phyloP scores from a whole-genome alignment of 192 early-diverging fungal genomes.

The Gigaspora rosea region DNA sequence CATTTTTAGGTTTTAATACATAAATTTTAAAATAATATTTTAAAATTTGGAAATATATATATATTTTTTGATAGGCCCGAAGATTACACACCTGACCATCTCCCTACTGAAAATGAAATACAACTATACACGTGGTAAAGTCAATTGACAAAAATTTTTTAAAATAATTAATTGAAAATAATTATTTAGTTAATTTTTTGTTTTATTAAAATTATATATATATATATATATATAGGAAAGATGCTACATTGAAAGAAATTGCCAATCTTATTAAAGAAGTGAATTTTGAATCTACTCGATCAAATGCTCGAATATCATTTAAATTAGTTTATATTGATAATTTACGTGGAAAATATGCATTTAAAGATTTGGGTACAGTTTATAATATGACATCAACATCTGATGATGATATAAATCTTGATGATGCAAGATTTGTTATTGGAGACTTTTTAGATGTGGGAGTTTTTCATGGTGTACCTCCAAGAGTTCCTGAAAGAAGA shows the following conservation, averaged over 20 bases:
- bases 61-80: conserved; percentile 30
- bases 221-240: conserved; percentile 47
- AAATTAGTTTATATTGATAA: conserved; percentile 50
- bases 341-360: conserved; percentile 39
- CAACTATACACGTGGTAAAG: conserved; percentile 60
- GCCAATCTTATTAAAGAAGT: conserved; percentile 53
- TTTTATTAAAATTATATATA: background rate
- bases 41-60: background rate
- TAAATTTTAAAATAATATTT: background rate
- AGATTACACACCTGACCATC: conserved; percentile 40
- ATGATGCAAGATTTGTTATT: conserved; percentile 54
- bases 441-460: conserved; percentile 63
- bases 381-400: conserved; percentile 34
- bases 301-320: conserved; percentile 50
- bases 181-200: background rate
- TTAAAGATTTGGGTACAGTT: conserved; percentile 48
- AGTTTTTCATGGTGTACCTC: conserved; percentile 37
- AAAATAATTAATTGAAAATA: background rate
- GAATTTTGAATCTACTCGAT: conserved; percentile 42
- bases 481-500: conserved; percentile 9
- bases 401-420: conserved; percentile 53
- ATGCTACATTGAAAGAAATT: conserved; percentile 63
- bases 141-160: background rate
- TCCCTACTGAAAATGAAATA: conserved; percentile 51
- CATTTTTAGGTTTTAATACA: background rate